Evolutionary conservation across 2,329 filamentous ascomycete species (phyloP).

Genomic region (Aspergillus awamori): DNA sequence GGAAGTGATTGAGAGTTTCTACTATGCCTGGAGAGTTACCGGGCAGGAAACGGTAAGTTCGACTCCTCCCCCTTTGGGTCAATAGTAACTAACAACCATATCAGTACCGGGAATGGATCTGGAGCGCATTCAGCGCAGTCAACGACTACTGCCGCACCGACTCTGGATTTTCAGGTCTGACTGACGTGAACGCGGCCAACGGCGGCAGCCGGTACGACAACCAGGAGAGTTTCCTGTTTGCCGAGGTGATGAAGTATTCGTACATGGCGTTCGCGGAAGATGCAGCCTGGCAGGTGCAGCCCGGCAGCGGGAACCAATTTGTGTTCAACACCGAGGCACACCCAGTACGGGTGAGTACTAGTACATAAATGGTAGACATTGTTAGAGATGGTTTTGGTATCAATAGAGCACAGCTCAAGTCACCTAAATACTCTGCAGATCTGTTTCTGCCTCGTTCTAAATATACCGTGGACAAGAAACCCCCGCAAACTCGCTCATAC

Average conservation of each 20-base stretch:
- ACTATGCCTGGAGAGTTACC: conserved; percentile 83
- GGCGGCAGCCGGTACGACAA: conserved; percentile 68
- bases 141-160: conserved; percentile 64
- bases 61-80: neutral
- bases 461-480: too few species aligned
- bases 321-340: conserved; percentile 70
- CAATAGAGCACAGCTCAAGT: neutral
- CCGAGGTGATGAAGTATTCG: conserved; percentile 82
- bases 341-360: conserved; percentile 40
- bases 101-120: conserved; percentile 79
- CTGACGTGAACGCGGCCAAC: conserved; percentile 64
- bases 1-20: conserved; percentile 81
- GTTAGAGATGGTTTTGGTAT: neutral
- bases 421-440: too few species aligned
- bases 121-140: conserved; percentile 74
- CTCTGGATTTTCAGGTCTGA: conserved; percentile 68
- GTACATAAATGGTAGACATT: neutral
- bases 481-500: neutral
- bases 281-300: conserved; percentile 59
- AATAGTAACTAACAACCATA: conserved; percentile 13
- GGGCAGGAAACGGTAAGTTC: conserved; percentile 59
- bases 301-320: conserved; percentile 55
- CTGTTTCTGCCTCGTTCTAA: too few species aligned
- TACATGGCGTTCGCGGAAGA: conserved; percentile 71
- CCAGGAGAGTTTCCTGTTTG: conserved; percentile 87